Base-by-base conservation (phyloP, 345 rosid genomes). In the Gynandropsis gynandra region DNA sequence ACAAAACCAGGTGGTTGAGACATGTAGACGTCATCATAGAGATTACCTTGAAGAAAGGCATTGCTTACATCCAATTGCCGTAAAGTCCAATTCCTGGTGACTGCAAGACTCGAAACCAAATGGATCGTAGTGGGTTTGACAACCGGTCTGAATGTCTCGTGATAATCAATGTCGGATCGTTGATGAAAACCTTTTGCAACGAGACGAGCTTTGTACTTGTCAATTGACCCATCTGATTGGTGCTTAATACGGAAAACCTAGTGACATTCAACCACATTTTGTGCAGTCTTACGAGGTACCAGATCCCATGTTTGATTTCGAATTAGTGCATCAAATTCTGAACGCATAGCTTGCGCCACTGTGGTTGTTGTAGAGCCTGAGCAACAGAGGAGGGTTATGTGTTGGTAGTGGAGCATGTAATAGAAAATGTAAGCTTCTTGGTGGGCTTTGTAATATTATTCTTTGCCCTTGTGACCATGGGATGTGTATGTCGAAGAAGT, bases 71-170 rank as follows among this genome's bases (percentile, higher is more conserved):
- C 64, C 0, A n/a, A n/a, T n/a, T n/a, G n/a, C n/a, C n/a, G n/a
- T n/a, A n/a, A n/a, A n/a, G n/a, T n/a, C n/a, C n/a, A 59, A 19
- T 12, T 59, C 3, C 16, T 12, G 13, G 41, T 9, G 0, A 59
- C 3, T 1, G 33, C 32, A 1, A 59, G 0, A 4, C 39, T 10
- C 1, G 49, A 49, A 15, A 49, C 49, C 0, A 39, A 1, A 1
- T 37, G 47, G 10, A 59, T 59, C 1, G 56, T 59, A 0, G n/a
- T 31, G 1, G 56, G 40, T 9, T 59, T 59, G n/a, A 59, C 39
- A 4, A 38, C 29, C 1, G 18, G 56, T 7, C 16, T 59, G 8
- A 48, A 48, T 1, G 54, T 59, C 0, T 47, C 47, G 0, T 1
- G 0, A 10, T 17, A 58, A 20, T 58, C 55, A 12, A 58, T 5